phyloP scores from a whole-genome alignment of 305 asterid genomes.

The Petunia hybrid region DNA sequence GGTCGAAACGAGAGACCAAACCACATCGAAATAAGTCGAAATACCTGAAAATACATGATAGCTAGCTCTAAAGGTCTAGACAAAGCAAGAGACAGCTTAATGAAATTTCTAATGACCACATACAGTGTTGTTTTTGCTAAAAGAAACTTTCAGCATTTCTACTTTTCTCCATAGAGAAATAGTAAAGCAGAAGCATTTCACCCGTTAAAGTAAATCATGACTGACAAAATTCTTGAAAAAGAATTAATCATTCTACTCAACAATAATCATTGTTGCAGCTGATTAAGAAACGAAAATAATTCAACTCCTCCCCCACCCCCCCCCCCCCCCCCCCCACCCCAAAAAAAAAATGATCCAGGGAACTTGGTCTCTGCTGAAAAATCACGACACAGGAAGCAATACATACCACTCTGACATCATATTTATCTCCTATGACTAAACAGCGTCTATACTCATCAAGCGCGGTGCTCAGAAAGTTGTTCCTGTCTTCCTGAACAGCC shows the following conservation, averaged over 20 bases:
- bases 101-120: constrained; percentile 3
- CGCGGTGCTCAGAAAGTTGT: constrained; percentile 79
- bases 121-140: not conserved
- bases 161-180: not conserved
- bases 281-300: constrained; percentile 2
- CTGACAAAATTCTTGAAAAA: not conserved
- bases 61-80: constrained; percentile 20
- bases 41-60: constrained; percentile 59
- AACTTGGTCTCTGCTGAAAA: constrained; percentile 31
- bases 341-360: not conserved
- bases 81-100: constrained; percentile 26
- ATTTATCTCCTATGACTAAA: constrained; percentile 90
- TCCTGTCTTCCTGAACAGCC: constrained; percentile 85
- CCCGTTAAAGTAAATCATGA: constrained; percentile 2
- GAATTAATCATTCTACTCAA: not conserved
- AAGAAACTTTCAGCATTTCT: constrained; percentile 12
- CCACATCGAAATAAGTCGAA: constrained; percentile 97
- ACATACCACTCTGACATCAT: constrained; percentile 94
- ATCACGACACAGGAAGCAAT: constrained; percentile 27
- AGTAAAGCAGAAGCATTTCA: constrained; percentile 1
- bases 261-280: constrained; percentile 24
- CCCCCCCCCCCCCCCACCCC: not conserved
- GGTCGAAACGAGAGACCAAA: constrained; percentile 78
- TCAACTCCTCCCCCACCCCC: not conserved
- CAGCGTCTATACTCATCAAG: constrained; percentile 86